Percentiles rank a stretch among this genome's conserved stretches.
phyloP scores from a whole-genome alignment of 2,329 filamentous ascomycete genomes.

The Ascochyta pisi region DNA sequence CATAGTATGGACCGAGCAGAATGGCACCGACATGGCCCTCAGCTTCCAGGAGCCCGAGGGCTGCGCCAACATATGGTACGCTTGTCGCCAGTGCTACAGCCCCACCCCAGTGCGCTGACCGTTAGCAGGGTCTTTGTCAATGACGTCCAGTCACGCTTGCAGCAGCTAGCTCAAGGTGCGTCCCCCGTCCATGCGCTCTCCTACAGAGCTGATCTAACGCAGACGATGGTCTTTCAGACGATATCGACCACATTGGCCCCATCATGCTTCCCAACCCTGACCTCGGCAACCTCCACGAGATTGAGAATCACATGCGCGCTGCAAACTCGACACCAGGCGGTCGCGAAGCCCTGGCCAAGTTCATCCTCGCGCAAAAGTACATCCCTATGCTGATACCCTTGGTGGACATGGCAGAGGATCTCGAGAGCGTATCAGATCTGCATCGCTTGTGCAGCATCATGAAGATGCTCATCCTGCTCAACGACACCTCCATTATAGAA shows the following conservation, averaged over 20 bases:
- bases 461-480: constrained; percentile 93
- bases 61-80: constrained; percentile 87
- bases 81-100: constrained; percentile 1
- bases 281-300: constrained; percentile 81
- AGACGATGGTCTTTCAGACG: constrained; percentile 91
- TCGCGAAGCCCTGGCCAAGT: constrained; percentile 86
- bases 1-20: constrained; percentile 96
- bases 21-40: constrained; percentile 92
- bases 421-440: constrained; percentile 84
- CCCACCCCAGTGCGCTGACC: constrained; percentile 21
- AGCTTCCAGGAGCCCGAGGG: constrained; percentile 98
- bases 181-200: constrained; percentile 2
- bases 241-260: constrained; percentile 73
- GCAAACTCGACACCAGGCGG: constrained; percentile 77
- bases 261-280: constrained; percentile 80
- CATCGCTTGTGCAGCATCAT: constrained; percentile 96
- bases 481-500: constrained; percentile 94
- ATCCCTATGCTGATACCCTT: constrained; percentile 85
- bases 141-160: constrained; percentile 78
- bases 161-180: constrained; percentile 68
- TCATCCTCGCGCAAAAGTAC: constrained; percentile 84
- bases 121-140: constrained; percentile 85
- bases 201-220: constrained; percentile 24
- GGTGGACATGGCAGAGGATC: constrained; percentile 86
- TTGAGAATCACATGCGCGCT: constrained; percentile 82